Percentiles rank a stretch among this genome's conserved stretches.
Evolutionary conservation across 2,329 filamentous ascomycete genomes (phyloP).

Genomic region (Calonectria naviculata): DNA sequence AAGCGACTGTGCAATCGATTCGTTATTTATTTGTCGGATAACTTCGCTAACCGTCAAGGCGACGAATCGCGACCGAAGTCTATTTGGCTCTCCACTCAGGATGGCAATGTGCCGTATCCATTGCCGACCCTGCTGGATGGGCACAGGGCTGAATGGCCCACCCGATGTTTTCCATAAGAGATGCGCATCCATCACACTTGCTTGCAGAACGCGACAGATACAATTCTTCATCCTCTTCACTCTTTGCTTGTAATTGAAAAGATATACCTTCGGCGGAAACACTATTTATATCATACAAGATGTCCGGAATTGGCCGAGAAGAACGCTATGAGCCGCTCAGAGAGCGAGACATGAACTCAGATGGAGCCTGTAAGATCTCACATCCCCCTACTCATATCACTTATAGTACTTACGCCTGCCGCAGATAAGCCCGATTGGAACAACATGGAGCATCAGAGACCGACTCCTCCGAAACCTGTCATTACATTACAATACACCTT

Average conservation of each 20-base stretch:
- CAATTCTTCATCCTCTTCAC: not conserved
- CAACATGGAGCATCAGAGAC: not conserved
- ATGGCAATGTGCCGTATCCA: not conserved
- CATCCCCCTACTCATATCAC: too few relatives aligned
- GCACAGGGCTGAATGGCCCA: too few relatives aligned
- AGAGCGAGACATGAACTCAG: too few relatives aligned
- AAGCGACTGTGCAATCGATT: not conserved
- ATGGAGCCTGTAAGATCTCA: not conserved
- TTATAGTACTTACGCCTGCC: not conserved
- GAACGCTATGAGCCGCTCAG: not conserved
- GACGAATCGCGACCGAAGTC: not conserved
- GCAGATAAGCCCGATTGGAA: not conserved
- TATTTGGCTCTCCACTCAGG: not conserved
- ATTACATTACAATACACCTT: not conserved
- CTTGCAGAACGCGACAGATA: not conserved
- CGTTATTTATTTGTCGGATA: not conserved
- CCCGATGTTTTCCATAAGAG: not conserved
- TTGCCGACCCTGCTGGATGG: not conserved
- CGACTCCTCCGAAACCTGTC: not conserved
- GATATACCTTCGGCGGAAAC: too few relatives aligned
- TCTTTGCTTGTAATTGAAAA: not conserved
- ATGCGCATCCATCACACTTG: not conserved
- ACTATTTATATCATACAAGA: not conserved
- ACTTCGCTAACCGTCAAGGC: not conserved
- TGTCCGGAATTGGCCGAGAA: not conserved